Conservation (phyloP, 768 basidiomycete species). For the Leccinum subgranulosum region DNA sequence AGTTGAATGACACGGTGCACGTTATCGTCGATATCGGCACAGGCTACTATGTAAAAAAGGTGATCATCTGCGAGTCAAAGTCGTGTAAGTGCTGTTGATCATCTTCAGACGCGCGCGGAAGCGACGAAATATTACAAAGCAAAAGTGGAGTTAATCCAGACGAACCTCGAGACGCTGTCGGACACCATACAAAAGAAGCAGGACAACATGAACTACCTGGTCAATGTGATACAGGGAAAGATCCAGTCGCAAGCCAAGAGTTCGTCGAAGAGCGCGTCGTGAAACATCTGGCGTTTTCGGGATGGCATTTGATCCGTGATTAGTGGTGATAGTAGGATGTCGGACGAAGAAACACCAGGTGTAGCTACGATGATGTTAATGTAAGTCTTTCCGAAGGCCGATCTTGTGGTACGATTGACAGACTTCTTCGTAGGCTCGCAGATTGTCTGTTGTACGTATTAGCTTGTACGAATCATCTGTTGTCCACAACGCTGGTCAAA, state of each 20-base stretch:
- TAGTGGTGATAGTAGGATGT: not conserved
- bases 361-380: not conserved
- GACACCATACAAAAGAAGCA: constrained; percentile 89
- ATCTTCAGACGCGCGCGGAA: constrained; percentile 69
- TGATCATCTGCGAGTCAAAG: constrained; percentile 27
- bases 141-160: constrained; percentile 79
- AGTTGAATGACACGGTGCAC: constrained; percentile 74
- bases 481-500: not conserved
- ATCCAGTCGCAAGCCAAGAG: constrained; percentile 31
- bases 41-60: constrained; percentile 96
- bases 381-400: not conserved
- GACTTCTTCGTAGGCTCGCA: not conserved
- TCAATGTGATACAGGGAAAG: constrained; percentile 70
- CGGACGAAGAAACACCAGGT: not conserved
- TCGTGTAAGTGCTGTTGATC: constrained; percentile 1
- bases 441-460: not conserved
- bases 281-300: not conserved
- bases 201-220: constrained; percentile 77
- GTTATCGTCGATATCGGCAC: constrained; percentile 96
- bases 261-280: constrained; percentile 20
- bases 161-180: constrained; percentile 83
- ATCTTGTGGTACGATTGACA: not conserved
- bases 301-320: not conserved
- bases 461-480: not conserved
- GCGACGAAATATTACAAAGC: constrained; percentile 76